Evolutionary conservation across 805 yeast genomes (phyloP).

Genomic region (Lipomyces japonicus): DNA sequence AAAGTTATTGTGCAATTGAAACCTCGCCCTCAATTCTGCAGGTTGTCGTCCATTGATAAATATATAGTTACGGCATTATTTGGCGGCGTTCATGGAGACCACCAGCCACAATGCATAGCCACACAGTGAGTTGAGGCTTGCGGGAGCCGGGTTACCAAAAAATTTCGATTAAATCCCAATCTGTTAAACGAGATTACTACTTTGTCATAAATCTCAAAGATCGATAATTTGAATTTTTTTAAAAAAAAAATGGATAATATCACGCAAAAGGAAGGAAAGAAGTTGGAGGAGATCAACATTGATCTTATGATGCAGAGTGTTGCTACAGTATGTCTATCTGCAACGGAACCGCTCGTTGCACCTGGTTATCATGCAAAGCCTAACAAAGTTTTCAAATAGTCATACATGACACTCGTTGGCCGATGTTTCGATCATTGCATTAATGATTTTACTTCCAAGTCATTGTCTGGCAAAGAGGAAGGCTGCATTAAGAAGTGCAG

Average conservation of each 20-base stretch:
- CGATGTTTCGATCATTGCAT: slow-evolving; percentile 98
- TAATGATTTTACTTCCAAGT: slow-evolving; percentile 92
- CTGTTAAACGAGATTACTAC: no score
- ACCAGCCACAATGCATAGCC: no score
- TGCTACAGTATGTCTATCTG: slow-evolving; percentile 12
- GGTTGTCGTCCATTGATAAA: no score
- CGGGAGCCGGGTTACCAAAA: no score
- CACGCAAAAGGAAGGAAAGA: slow-evolving; percentile 21
- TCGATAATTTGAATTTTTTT: background rate
- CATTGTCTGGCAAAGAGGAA: slow-evolving; percentile 79
- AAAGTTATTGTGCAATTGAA: no score
- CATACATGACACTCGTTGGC: slow-evolving; percentile 90
- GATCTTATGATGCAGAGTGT: slow-evolving; percentile 20
- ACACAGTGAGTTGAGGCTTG: no score
- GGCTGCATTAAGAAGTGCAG: slow-evolving; percentile 87
- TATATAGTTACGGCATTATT: no score
- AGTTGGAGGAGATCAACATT: slow-evolving; percentile 23
- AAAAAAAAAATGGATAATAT: slow-evolving; percentile 23
- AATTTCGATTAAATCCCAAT: no score
- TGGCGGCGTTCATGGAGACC: no score
- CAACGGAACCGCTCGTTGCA: background rate
- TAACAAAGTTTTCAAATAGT: slow-evolving; percentile 31
- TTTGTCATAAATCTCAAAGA: background rate
- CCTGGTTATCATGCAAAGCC: background rate
- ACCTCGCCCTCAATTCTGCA: no score